Percentiles rank a stretch among this genome's conserved stretches.
Evolutionary conservation across 352 stramenopile species (phyloP).

Genomic region (Phytophthora sp.): DNA sequence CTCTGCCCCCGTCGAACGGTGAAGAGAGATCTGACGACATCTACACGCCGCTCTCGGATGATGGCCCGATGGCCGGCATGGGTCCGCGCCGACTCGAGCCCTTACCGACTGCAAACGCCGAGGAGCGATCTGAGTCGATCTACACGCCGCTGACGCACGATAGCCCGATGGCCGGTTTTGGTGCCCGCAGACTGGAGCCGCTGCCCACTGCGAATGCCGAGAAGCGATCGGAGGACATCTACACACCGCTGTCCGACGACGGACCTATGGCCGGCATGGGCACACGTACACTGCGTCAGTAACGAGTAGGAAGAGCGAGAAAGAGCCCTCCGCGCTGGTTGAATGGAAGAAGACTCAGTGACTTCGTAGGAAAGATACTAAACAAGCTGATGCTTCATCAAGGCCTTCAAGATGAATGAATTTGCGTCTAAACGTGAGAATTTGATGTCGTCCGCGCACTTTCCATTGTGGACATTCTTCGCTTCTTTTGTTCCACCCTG

Average conservation of each 20-base stretch:
- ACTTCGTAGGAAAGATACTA: conserved; percentile 1
- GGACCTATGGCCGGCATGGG: conserved; percentile 38
- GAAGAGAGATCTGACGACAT: conserved; percentile 38
- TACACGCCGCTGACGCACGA: conserved; percentile 41
- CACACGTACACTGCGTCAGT: conserved; percentile 26
- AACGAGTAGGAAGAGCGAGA: conserved; percentile 4
- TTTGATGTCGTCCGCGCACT: conserved; percentile 4
- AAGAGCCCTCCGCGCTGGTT: background rate
- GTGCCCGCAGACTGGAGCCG: conserved; percentile 10
- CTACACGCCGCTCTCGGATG: conserved; percentile 42
- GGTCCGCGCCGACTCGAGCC: conserved; percentile 17
- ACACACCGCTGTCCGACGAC: conserved; percentile 40
- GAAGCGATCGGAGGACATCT: conserved; percentile 39
- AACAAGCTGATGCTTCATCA: background rate
- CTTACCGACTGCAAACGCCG: conserved; percentile 20
- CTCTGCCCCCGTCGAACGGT: background rate
- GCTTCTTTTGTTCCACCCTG: conserved; percentile 12
- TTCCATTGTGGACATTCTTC: conserved; percentile 8
- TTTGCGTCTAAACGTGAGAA: conserved; percentile 1
- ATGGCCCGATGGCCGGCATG: conserved; percentile 41
- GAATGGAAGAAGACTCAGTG: conserved; percentile 1
- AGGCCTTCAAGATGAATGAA: conserved; percentile 9
- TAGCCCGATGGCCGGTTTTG: conserved; percentile 40
- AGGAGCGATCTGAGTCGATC: conserved; percentile 39
- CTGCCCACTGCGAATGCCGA: conserved; percentile 10